Base-by-base conservation (phyloP, 768 basidiomycete species). In the Botryobasidium botryosum region DNA sequence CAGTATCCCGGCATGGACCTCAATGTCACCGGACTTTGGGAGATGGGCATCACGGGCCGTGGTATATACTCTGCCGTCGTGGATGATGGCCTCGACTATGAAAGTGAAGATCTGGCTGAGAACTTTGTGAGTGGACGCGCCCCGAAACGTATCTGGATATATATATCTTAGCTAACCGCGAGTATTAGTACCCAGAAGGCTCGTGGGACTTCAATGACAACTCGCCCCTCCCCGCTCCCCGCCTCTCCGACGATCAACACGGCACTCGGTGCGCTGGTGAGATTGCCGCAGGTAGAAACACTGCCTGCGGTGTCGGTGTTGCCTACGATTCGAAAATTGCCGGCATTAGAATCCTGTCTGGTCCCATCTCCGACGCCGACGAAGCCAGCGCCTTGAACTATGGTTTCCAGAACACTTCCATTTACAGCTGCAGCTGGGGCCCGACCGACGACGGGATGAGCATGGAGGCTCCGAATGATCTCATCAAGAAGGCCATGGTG, bases 121-220 rank as follows among this genome's bases (percentile, higher is more conserved):
- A 99, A 97, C 61, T 99, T 96, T 61, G 94, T 97, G 57, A 55
- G 88, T 71, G n/a, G n/a, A 17, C 15, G 41, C 8, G 12, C 8
- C 8, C 1, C 12, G 26, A 8, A 29, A 8, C 15, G 15, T 31
- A 31, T 31, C 15, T 8, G 13, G 24, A 7, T 23, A 21, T 15
- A 28, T 17, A 35, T 31, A 20, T 17, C 12, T 3, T 15, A 10
- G 27, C 45, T 46, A 6, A 46, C 28, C 17, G 31, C 25, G 24
- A 12, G 7, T 40, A 26, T 2, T 50, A 94, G 91, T 85, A 79
- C 56, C 73, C 79, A 8, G 75, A 73, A 20, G 77, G 90, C 48
- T 96, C 91, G 0, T 83, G 88, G 57, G 91, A 99, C 60, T 99
- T 88, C 61, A 99, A 99, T 59, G 88, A 92, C 56, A 88, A 97